Evolutionary conservation across 306 rosid genomes (phyloP).

Genomic region (Cucurbita maxima): DNA sequence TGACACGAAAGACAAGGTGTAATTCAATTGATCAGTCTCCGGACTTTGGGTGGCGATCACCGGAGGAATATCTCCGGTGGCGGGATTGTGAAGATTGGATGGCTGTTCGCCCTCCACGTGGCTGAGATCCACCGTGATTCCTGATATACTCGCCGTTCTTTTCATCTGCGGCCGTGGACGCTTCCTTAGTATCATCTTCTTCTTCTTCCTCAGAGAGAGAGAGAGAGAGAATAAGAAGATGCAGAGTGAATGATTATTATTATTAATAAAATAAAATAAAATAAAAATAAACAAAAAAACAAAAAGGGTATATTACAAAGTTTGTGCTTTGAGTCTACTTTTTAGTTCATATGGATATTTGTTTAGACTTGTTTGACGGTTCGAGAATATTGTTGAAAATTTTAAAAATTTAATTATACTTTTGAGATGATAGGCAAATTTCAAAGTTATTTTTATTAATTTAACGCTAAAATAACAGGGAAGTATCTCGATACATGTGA

Average conservation of each 20-base stretch:
- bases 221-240: constrained; percentile 23
- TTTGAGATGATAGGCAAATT: no score
- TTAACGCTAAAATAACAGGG: no score
- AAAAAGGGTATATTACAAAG: background rate
- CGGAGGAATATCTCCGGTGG: background rate
- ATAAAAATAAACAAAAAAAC: no score
- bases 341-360: no score
- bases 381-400: no score
- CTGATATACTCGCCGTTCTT: constrained; percentile 63
- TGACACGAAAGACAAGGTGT: constrained; percentile 8
- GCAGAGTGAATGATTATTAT: constrained; percentile 11
- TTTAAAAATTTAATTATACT: no score
- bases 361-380: no score
- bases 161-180: constrained; percentile 35
- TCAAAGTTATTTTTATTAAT: no score
- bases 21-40: background rate
- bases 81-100: background rate
- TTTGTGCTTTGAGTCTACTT: background rate
- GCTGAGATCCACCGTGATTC: constrained; percentile 27
- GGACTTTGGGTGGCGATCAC: background rate
- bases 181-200: constrained; percentile 51
- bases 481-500: no score
- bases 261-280: background rate
- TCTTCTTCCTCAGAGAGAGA: background rate
- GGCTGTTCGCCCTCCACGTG: constrained; percentile 12